These are phyloP conservation scores for Tetrapisispora fleetii DNA, from an alignment of 805 yeast genomes.

Conservation along the genomic window DNA sequence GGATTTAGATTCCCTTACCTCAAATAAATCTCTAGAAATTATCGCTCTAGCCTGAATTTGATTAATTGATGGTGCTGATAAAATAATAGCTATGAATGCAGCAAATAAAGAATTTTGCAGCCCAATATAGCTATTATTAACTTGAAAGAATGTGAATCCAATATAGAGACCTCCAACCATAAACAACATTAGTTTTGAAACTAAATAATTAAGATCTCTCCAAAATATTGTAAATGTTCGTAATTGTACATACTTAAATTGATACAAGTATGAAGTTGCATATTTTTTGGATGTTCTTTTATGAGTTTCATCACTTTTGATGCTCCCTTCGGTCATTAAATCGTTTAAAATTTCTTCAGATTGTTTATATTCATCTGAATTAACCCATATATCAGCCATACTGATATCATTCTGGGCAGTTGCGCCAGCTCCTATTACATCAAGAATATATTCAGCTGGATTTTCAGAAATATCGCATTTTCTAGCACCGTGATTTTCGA, in stretches of 20 bases:
- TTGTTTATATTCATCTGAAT: slow-evolving; percentile 31
- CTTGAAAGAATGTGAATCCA: slow-evolving; percentile 48
- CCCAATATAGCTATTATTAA: slow-evolving; percentile 36
- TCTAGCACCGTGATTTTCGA: slow-evolving; percentile 58
- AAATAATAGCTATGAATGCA: slow-evolving; percentile 31
- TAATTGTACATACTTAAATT: slow-evolving; percentile 29
- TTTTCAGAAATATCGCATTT: slow-evolving; percentile 45
- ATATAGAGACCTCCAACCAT: slow-evolving; percentile 38
- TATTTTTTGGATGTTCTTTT: slow-evolving; percentile 7
- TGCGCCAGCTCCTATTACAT: slow-evolving; percentile 67
- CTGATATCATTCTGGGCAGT: slow-evolving; percentile 44
- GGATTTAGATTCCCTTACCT: slow-evolving; percentile 34
- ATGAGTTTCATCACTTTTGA: slow-evolving; percentile 3
- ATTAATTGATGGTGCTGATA: slow-evolving; percentile 33
- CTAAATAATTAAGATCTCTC: slow-evolving; percentile 35
- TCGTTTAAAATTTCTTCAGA: slow-evolving; percentile 34
- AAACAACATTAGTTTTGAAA: slow-evolving; percentile 36
- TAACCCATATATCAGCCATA: slow-evolving; percentile 48
- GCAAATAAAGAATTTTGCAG: slow-evolving; percentile 31
- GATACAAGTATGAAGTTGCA: slow-evolving; percentile 21
- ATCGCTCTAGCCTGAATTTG: slow-evolving; percentile 32
- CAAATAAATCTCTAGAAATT: slow-evolving; percentile 31
- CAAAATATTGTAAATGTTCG: slow-evolving; percentile 23
- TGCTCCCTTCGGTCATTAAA: slow-evolving; percentile 32
- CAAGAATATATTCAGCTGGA: slow-evolving; percentile 63